Base-by-base conservation (phyloP, 148 eudicot species). In the Amaranthus palmeri region DNA sequence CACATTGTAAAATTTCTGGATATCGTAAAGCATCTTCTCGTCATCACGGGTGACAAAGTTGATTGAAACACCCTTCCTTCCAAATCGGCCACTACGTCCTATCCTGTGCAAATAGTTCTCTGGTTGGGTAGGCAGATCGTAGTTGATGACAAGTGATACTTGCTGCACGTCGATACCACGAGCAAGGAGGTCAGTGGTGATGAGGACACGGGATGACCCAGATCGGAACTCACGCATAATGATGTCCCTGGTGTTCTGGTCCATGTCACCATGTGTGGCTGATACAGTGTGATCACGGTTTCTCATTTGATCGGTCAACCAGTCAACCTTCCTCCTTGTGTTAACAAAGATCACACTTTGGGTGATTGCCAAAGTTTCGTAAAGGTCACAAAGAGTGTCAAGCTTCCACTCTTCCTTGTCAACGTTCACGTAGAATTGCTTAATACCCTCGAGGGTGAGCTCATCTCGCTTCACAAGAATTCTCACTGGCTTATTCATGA, bases 121-220 rank as follows among this genome's bases (percentile, higher is more conserved):
- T 0, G 92, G 88, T 65, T 86, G 90, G 13, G 90, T 88, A 1
- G 90, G 92, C 47, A 88, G 75, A 68, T 88, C 92, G 64, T 79
- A 88, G 78, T 88, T 88, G 59, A 88, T 88, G 10, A 88, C 92
- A 53, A 88, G 80, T 4, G 89, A 86, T 52, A 88, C 92, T 86
- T 86, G 92, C 73, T 86, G 92, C 9, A 88, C 92, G 73, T 88
- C 89, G 42, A 88, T 88, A 79, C 89, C 92, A 83, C 90, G 88
- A 17, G 92, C 92, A 79, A 88, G 57, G 50, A 86, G 84, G 58
- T 86, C 92, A 48, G 92, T 88, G 63, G 92, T 84, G 11, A 88
- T 86, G 52, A 88, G 86, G 49, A 88, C 92, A 65, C 90, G 85
- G 15, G 92, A 88, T 5, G 90, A 86, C 2, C 92, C 92, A 15